A percentile compares a stretch with the other conserved stretches of the same genome.
These are phyloP conservation scores for Chrysochromulina parva DNA, from an alignment of 78 protist species.

Conservation along the genomic window DNA sequence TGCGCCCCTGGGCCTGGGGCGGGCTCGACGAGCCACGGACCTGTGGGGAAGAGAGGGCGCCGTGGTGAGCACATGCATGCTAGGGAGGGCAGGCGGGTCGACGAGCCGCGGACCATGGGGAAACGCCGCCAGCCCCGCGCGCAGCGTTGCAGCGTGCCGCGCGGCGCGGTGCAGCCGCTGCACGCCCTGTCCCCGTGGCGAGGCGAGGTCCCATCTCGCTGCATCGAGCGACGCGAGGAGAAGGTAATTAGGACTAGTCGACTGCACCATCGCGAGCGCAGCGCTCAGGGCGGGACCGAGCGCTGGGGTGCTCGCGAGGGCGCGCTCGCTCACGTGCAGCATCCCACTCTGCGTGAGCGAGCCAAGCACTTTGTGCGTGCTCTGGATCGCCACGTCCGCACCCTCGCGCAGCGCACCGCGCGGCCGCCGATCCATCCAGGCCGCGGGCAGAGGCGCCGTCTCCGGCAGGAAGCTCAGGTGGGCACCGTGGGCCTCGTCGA, in stretches of 20 bases:
- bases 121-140: neutral
- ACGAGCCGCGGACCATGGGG: neutral
- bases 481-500: slow-evolving; percentile 42
- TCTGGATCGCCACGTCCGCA: neutral
- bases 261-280: neutral
- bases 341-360: neutral
- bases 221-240: slow-evolving; percentile 34
- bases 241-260: neutral
- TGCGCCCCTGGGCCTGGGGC: neutral
- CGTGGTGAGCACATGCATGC: neutral
- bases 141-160: neutral
- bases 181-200: neutral
- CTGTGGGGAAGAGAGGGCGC: too few species aligned
- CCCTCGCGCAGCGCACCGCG: neutral
- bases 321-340: neutral
- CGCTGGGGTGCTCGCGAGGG: too few species aligned
- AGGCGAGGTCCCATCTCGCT: neutral
- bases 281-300: neutral
- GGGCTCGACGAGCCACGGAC: too few species aligned
- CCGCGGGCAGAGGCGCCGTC: neutral
- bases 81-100: neutral
- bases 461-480: neutral
- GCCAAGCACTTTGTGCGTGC: slow-evolving; percentile 2
- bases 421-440: neutral
- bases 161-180: neutral